Evolutionary conservation across 2,329 filamentous ascomycete genomes (phyloP).

Genomic region (Aspergillus tanneri): DNA sequence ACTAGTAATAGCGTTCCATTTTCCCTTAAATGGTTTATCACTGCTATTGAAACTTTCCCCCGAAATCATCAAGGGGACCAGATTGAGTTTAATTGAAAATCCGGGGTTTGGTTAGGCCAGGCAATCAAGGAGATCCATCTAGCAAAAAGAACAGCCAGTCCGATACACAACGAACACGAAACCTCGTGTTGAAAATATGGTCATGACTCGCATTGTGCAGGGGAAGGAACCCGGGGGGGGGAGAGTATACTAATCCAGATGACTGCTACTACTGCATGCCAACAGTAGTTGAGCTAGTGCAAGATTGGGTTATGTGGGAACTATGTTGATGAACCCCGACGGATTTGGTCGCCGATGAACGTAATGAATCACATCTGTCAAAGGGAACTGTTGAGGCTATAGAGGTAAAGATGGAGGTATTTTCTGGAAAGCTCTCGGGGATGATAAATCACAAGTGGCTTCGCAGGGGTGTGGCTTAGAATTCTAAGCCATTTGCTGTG

Average conservation of each 20-base stretch:
- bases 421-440: slow-evolving; percentile 6
- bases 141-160: background rate
- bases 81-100: slow-evolving; percentile 4
- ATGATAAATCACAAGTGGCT: slow-evolving; percentile 6
- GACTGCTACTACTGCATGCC: background rate
- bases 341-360: background rate
- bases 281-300: background rate
- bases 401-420: background rate
- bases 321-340: background rate
- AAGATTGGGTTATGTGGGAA: background rate
- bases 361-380: background rate
- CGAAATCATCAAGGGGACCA: background rate
- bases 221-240: too few relatives aligned
- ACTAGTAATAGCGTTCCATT: background rate
- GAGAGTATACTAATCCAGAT: too few relatives aligned
- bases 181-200: background rate
- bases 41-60: background rate
- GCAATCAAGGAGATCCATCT: too few relatives aligned
- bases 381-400: background rate
- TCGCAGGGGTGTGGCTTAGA: background rate
- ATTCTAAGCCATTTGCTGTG: background rate
- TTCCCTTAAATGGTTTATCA: background rate
- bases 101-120: slow-evolving; percentile 15
- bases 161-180: background rate
- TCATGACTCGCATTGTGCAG: too few relatives aligned